Percentiles rank a stretch among this genome's conserved stretches.
Evolutionary conservation across 441 rosid species (phyloP).

Genomic region (Gossypium gossypioides): DNA sequence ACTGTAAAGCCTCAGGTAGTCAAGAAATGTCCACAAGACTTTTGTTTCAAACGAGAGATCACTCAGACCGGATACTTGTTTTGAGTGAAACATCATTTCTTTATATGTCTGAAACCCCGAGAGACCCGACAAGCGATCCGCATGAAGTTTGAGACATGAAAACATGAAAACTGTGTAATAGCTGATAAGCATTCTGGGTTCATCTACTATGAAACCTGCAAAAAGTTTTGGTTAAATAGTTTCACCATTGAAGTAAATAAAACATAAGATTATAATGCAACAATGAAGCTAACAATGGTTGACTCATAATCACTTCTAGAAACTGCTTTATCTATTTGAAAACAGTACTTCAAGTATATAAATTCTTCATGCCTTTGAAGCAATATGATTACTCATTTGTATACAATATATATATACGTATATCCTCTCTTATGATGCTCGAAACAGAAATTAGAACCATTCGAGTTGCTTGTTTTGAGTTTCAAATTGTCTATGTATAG

Average conservation of each 20-base stretch:
- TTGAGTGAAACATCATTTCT: slow-evolving; percentile 45
- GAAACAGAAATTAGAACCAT: neutral
- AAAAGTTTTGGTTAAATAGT: slow-evolving; percentile 7
- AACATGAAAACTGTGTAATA: slow-evolving; percentile 55
- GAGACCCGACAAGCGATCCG: slow-evolving; percentile 50
- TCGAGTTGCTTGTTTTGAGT: neutral
- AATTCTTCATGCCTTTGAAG: neutral
- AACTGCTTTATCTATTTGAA: neutral
- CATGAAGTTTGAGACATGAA: slow-evolving; percentile 57
- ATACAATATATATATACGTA: neutral
- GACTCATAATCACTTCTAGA: neutral
- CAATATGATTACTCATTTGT: neutral
- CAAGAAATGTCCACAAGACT: slow-evolving; percentile 69
- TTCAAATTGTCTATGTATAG: neutral
- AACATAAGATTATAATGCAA: slow-evolving; percentile 1
- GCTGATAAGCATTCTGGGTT: slow-evolving; percentile 48
- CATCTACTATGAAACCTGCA: slow-evolving; percentile 59
- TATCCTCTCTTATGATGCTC: slow-evolving; percentile 1
- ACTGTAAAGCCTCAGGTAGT: slow-evolving; percentile 57
- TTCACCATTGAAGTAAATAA: neutral
- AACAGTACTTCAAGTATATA: neutral
- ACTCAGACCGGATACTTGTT: slow-evolving; percentile 45
- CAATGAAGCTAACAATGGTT: neutral
- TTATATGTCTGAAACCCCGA: slow-evolving; percentile 44
- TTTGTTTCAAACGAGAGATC: slow-evolving; percentile 66